Base-by-base conservation (phyloP, 345 rosid genomes). In the Luvunga scandens region DNA sequence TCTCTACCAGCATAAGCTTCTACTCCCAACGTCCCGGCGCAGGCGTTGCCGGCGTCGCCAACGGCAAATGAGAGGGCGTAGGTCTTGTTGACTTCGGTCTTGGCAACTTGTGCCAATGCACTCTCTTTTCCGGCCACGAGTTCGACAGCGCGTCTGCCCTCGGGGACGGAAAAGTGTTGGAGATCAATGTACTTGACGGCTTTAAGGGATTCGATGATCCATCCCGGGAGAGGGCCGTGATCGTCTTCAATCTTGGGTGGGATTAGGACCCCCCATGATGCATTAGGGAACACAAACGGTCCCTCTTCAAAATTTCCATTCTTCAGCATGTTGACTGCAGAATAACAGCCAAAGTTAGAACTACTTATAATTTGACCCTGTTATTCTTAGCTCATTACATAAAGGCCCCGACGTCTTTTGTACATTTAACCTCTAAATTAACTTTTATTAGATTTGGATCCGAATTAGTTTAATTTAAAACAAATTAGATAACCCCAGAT, bases 41-140 rank as follows among this genome's bases (percentile, higher is more conserved):
- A 89, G 0, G 75, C 36, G 53, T 86, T 85, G 30, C 71, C 84
- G 1, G 89, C 83, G 16, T 89, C 92, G 0, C 92, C 92, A 0
- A 87, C 80, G 1, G 65, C 18, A 56, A 89, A 87, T 0, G 81
- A 70, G 25, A 89, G 85, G 60, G 60, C 76, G 55, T 87, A 89
- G 55, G 73, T 61, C 74, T 82, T 89, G 24, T 80, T 77, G 0
- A 82, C 79, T 16, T 27, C 60, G 60, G 92, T 87, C 56, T 56
- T 76, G 7, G 84, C 88, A 25, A 82, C 50, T 60, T 89, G 92
- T 4, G 89, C 77, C 5, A 89, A 39, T 14, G 92, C 85, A 73
- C 92, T 89, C 72, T 89, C 92, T 76, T 86, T 86, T 10, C 92
- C 92, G 0, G 86, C 92, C 9, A 89, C 69, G 4, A 89, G 92